Evolutionary conservation across 2,329 filamentous ascomycete species (phyloP).

Genomic region (Cladophialophora immunda): DNA sequence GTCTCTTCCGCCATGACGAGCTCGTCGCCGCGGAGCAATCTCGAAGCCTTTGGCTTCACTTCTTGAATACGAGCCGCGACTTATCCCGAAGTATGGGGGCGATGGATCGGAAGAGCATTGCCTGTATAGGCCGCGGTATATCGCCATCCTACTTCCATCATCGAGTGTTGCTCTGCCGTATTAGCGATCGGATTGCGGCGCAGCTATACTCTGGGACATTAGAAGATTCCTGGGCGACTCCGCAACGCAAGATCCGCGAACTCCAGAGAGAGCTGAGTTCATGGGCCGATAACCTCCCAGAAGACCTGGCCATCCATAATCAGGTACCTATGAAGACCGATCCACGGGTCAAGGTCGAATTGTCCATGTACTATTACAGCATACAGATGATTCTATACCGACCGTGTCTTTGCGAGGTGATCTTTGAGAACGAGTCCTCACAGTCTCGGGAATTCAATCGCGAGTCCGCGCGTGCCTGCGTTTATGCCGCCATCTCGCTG

Average conservation of each 20-base stretch:
- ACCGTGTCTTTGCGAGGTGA: constrained; percentile 42
- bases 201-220: constrained; percentile 24
- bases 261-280: constrained; percentile 30
- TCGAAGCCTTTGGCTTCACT: too few relatives aligned
- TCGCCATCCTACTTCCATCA: constrained; percentile 29
- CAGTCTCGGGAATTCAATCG: constrained; percentile 32
- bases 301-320: constrained; percentile 24
- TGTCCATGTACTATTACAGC: constrained; percentile 43
- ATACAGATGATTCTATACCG: constrained; percentile 42
- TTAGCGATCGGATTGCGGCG: constrained; percentile 34
- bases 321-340: constrained; percentile 18
- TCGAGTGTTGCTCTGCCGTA: constrained; percentile 23
- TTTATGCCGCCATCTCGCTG: constrained; percentile 40
- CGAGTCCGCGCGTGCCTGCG: constrained; percentile 37
- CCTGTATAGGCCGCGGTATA: too few relatives aligned
- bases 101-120: too few relatives aligned
- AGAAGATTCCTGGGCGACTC: constrained; percentile 29
- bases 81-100: too few relatives aligned
- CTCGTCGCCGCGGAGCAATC: too few relatives aligned
- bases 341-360: constrained; percentile 35
- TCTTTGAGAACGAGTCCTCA: constrained; percentile 40
- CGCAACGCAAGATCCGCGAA: constrained; percentile 31
- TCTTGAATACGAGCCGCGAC: too few relatives aligned
- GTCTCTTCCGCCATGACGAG: too few relatives aligned
- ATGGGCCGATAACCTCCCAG: constrained; percentile 30